These are phyloP conservation scores for Colletotrichum filicis DNA, from an alignment of 2,329 filamentous ascomycete species.

Conservation along the genomic window DNA sequence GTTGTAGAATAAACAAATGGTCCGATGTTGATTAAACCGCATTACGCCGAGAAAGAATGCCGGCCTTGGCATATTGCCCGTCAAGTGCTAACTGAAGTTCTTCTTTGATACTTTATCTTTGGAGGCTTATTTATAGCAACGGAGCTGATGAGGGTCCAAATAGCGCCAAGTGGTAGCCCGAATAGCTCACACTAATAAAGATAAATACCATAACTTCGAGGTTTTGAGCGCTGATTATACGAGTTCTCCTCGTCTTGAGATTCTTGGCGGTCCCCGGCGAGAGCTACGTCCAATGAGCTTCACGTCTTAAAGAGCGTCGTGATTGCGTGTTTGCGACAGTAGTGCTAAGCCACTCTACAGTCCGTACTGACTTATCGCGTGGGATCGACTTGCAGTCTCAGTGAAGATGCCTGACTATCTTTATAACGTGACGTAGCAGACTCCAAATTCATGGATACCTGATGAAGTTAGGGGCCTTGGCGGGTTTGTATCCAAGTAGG, in stretches of 20 bases:
- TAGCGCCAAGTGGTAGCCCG: neutral
- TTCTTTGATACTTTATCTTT: neutral
- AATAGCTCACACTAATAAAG: neutral
- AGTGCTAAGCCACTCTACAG: conserved; percentile 9
- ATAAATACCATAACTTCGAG: neutral
- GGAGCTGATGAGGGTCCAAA: neutral
- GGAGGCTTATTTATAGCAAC: conserved; percentile 16
- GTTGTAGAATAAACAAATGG: neutral
- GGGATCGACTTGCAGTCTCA: neutral
- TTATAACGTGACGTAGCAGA: neutral
- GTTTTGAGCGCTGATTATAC: neutral
- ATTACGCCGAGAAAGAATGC: neutral
- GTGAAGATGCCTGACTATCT: neutral
- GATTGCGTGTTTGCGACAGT: neutral
- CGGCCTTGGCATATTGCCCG: conserved; percentile 3
- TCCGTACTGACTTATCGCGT: neutral
- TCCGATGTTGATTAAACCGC: neutral
- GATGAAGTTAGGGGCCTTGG: neutral
- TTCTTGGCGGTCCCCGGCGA: neutral
- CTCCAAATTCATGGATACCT: neutral
- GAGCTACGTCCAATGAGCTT: neutral
- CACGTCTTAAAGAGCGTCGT: neutral
- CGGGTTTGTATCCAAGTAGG: neutral
- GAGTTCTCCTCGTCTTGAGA: neutral
- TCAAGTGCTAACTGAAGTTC: too few relatives aligned